Percentiles rank a stretch among this genome's conserved stretches.
Evolutionary conservation across 2,329 filamentous ascomycete species (phyloP).

Genomic region (Clonostachys byssicola): DNA sequence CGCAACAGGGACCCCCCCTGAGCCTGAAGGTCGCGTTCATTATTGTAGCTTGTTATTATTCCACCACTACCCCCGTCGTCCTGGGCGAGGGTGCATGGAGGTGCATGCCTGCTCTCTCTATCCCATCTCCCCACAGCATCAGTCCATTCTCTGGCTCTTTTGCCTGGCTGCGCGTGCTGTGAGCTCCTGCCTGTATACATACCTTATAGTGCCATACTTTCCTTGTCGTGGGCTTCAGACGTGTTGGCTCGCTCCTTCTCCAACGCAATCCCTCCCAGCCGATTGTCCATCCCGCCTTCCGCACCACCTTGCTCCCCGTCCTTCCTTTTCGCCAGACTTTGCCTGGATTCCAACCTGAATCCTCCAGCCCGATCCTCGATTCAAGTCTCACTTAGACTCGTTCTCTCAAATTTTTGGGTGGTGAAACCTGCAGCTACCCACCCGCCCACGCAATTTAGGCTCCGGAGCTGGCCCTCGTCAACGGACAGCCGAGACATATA

Average conservation of each 20-base stretch:
- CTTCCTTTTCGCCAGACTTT: not conserved
- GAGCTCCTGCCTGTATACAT: not conserved
- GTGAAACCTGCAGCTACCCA: too few species aligned
- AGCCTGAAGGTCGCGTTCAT: too few species aligned
- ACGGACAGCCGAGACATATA: not conserved
- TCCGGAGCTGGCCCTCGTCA: not conserved
- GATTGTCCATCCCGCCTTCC: not conserved
- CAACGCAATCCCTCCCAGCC: not conserved
- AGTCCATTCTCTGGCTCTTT: too few species aligned
- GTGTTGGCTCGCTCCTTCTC: slow-evolving; percentile 1
- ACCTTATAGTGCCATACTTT: not conserved
- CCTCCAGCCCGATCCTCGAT: not conserved
- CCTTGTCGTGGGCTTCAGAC: not conserved
- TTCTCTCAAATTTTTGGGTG: not conserved
- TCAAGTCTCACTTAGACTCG: not conserved
- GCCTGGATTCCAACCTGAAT: not conserved
- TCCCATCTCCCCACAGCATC: too few species aligned
- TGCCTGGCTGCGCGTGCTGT: not conserved
- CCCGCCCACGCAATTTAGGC: not conserved
- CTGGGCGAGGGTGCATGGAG: too few species aligned
- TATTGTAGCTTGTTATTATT: too few species aligned
- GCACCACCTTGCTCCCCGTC: not conserved
- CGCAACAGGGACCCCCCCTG: too few species aligned
- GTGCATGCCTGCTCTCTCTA: too few species aligned
- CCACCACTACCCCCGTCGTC: too few species aligned